Evolutionary conservation across 1,284 basidiomycete genomes (phyloP).

Genomic region (Leccinum huronense): DNA sequence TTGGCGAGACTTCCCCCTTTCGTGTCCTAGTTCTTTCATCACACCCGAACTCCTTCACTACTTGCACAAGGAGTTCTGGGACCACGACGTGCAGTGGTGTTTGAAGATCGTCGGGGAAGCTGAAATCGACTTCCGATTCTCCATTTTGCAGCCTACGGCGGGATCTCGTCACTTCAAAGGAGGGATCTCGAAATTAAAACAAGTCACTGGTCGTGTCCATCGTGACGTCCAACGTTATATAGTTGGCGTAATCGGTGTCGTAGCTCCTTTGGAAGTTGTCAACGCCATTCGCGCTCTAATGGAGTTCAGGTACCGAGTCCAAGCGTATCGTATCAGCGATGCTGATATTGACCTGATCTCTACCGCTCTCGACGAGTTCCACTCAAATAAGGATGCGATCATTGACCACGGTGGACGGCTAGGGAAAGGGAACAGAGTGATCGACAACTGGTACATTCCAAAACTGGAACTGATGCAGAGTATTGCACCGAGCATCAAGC

Average conservation of each 20-base stretch:
- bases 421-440: background rate
- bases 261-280: background rate
- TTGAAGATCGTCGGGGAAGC: background rate
- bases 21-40: background rate
- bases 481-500: background rate
- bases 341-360: background rate
- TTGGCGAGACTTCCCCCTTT: background rate
- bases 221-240: background rate
- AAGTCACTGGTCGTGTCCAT: background rate
- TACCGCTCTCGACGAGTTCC: background rate
- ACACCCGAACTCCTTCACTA: background rate
- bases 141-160: background rate
- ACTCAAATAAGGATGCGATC: background rate
- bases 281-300: background rate
- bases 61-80: background rate
- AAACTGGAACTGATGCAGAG: background rate
- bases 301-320: background rate
- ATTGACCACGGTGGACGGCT: background rate
- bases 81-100: background rate
- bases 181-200: background rate
- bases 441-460: background rate
- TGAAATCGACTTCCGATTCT: background rate
- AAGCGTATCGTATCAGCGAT: background rate
- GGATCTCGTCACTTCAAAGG: background rate
- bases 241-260: background rate